Conservation (phyloP, 805 yeast genomes). For the Isabelozyma pseudorhagii region DNA sequence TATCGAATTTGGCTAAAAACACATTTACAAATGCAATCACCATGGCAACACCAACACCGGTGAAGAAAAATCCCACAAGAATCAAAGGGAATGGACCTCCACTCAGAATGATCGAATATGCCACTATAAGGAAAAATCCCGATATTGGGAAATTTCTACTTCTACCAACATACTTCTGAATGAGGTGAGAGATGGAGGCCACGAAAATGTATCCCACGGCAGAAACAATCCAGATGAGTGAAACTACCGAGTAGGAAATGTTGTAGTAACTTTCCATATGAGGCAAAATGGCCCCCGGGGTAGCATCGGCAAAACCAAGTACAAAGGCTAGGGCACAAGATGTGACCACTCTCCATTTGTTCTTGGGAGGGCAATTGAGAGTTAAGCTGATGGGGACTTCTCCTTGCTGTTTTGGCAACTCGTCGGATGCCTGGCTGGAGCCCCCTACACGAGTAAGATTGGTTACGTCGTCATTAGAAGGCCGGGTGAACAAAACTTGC, state of each 20-base stretch:
- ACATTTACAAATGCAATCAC: constrained; percentile 17
- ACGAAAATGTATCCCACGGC: constrained; percentile 25
- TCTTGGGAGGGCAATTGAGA: constrained; percentile 16
- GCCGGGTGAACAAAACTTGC: constrained; percentile 2
- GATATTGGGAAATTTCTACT: constrained; percentile 10
- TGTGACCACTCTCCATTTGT: constrained; percentile 13
- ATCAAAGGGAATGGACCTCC: constrained; percentile 18
- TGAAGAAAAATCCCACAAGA: constrained; percentile 20
- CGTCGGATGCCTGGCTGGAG: neutral
- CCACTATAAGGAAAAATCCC: constrained; percentile 5
- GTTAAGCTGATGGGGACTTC: constrained; percentile 7
- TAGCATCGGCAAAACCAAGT: constrained; percentile 22
- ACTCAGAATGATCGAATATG: constrained; percentile 15
- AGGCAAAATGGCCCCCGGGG: constrained; percentile 27
- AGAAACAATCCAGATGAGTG: constrained; percentile 24
- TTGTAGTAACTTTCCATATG: constrained; percentile 20
- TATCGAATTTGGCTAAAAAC: constrained; percentile 15
- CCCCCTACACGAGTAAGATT: constrained; percentile 1
- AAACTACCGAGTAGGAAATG: constrained; percentile 20
- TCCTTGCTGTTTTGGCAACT: neutral
- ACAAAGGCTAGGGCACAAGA: constrained; percentile 16
- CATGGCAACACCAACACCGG: constrained; percentile 19
- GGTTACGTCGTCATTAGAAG: constrained; percentile 8
- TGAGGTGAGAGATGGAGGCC: constrained; percentile 20
- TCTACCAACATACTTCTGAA: constrained; percentile 18